These are phyloP conservation scores for Colletotrichum noveboracense DNA, from an alignment of 2,329 filamentous ascomycete genomes.

Conservation along the genomic window DNA sequence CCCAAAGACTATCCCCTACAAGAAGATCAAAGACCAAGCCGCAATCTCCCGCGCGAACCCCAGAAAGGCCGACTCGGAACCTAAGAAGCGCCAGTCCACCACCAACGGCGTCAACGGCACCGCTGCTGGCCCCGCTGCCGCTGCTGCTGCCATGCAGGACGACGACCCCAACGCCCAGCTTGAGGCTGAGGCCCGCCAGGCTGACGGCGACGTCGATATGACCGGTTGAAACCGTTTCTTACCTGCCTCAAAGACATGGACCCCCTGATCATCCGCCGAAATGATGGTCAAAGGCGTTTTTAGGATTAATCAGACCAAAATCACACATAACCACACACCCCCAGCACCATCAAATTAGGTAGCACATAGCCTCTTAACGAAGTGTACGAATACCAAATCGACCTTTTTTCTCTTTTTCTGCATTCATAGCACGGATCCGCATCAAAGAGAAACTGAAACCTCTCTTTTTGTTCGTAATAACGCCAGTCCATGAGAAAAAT, in stretches of 20 bases:
- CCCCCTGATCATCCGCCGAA: not conserved
- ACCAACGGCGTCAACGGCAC: conserved; percentile 21
- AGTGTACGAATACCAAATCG: conserved; percentile 4
- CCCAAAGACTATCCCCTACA: conserved; percentile 83
- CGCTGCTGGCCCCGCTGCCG: not conserved
- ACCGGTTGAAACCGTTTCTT: conserved; percentile 43
- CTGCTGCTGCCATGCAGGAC: not conserved
- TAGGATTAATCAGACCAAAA: not conserved
- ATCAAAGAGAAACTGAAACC: not conserved
- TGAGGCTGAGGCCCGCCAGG: conserved; percentile 57
- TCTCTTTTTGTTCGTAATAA: conserved; percentile 1
- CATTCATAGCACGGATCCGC: not conserved
- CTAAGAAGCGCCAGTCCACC: conserved; percentile 29
- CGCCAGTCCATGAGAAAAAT: conserved; percentile 6
- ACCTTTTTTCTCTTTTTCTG: not conserved
- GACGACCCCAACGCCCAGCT: conserved; percentile 59
- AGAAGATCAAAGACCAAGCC: conserved; percentile 73
- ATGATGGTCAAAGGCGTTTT: not conserved
- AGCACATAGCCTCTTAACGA: not conserved
- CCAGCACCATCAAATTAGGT: not conserved
- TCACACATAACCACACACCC: not conserved
- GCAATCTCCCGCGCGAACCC: conserved; percentile 54
- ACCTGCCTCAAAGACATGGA: not conserved
- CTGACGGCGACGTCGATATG: conserved; percentile 66
- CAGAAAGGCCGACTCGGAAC: conserved; percentile 45